Percentiles rank a stretch among this genome's conserved stretches.
phyloP scores from a whole-genome alignment of 208 protist species.

The Phytomonas sp. region DNA sequence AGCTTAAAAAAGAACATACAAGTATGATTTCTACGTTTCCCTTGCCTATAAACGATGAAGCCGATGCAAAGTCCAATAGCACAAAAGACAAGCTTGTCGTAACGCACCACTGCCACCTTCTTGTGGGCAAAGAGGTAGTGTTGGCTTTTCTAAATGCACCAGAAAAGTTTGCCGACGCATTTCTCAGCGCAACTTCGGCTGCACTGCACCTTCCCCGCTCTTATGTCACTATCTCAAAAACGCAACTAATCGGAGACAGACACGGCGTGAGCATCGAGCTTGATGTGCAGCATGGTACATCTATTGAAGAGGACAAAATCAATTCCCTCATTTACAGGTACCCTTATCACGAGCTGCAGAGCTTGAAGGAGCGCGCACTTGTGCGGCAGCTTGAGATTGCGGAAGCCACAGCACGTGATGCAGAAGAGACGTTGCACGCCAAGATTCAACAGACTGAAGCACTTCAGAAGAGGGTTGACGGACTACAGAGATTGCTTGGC shows the following conservation, averaged over 20 bases:
- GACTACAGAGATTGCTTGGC: slow-evolving; percentile 32
- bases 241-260: neutral
- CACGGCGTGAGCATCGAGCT: slow-evolving; percentile 38
- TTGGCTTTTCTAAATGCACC: slow-evolving; percentile 17
- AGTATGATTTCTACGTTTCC: neutral
- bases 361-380: slow-evolving; percentile 6
- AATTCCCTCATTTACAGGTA: slow-evolving; percentile 33
- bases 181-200: slow-evolving; percentile 37
- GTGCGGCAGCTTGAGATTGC: slow-evolving; percentile 9
- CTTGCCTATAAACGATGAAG: neutral
- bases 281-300: slow-evolving; percentile 31
- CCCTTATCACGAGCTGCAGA: slow-evolving; percentile 32
- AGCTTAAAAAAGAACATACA: neutral
- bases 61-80: neutral
- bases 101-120: slow-evolving; percentile 36
- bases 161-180: slow-evolving; percentile 29
- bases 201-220: slow-evolving; percentile 25
- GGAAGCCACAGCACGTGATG: slow-evolving; percentile 18
- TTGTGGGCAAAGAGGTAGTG: slow-evolving; percentile 33
- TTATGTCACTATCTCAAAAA: neutral
- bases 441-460: slow-evolving; percentile 17
- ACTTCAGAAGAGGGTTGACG: slow-evolving; percentile 20
- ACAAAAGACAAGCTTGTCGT: slow-evolving; percentile 16
- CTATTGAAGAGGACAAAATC: slow-evolving; percentile 26
- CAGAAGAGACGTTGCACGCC: slow-evolving; percentile 16